Evolutionary conservation across 1,284 basidiomycete genomes (phyloP).

Genomic region (Irpex lacteus): DNA sequence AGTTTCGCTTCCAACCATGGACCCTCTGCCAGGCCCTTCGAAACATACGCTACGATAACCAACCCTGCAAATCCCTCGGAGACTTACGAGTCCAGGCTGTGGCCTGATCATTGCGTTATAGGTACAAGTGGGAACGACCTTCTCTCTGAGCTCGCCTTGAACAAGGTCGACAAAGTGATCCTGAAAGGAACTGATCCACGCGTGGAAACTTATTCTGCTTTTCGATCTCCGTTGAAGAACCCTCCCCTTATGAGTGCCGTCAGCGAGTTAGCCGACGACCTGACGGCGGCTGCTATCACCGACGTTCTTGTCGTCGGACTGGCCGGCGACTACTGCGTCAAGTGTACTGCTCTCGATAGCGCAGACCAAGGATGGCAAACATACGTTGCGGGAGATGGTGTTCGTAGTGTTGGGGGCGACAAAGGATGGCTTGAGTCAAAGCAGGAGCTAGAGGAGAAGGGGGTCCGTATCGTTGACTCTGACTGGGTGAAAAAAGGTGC

Average conservation of each 20-base stretch:
- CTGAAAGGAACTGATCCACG: conserved; percentile 33
- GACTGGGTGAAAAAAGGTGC: conserved; percentile 23
- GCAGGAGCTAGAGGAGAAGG: conserved; percentile 24
- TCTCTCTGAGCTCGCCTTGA: conserved; percentile 33
- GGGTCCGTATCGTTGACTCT: conserved; percentile 23
- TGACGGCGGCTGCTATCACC: conserved; percentile 35
- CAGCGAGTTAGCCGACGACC: conserved; percentile 32
- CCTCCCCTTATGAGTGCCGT: conserved; percentile 31
- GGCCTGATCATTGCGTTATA: conserved; percentile 62
- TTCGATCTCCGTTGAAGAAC: conserved; percentile 34
- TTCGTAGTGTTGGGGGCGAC: conserved; percentile 31
- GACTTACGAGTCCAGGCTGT: conserved; percentile 44
- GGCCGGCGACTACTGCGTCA: conserved; percentile 63
- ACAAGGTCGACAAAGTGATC: conserved; percentile 30
- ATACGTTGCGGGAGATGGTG: conserved; percentile 35
- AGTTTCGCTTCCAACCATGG: conserved; percentile 60
- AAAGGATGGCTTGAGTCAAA: conserved; percentile 23
- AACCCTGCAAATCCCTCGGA: conserved; percentile 31
- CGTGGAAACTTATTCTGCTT: conserved; percentile 56
- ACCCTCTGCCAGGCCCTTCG: conserved; percentile 36
- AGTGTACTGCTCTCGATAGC: conserved; percentile 41
- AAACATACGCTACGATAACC: conserved; percentile 32
- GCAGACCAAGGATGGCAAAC: conserved; percentile 40
- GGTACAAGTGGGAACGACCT: conserved; percentile 41
- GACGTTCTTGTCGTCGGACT: conserved; percentile 54